phyloP scores from a whole-genome alignment of 2,329 filamentous ascomycete genomes.

The Trichoderma arundinaceum region DNA sequence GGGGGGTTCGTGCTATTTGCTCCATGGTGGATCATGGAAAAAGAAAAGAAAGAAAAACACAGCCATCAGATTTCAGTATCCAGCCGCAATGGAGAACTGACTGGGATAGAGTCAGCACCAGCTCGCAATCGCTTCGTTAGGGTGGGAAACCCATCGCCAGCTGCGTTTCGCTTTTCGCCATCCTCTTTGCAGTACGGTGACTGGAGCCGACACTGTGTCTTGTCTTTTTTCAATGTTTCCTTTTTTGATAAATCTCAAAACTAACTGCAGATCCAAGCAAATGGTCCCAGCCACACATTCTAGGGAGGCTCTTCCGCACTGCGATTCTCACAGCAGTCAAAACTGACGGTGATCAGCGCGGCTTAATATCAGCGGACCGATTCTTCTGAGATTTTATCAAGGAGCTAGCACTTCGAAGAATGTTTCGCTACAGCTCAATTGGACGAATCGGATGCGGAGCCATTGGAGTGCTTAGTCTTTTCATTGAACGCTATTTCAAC shows the following conservation, averaged over 20 bases:
- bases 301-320: not conserved
- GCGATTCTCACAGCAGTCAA: not conserved
- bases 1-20: not conserved
- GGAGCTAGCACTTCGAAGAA: not conserved
- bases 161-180: not conserved
- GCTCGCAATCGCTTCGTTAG: not conserved
- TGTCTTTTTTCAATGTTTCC: not conserved
- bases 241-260: not conserved
- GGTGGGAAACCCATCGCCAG: not conserved
- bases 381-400: not conserved
- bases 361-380: not conserved
- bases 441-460: slow-evolving; percentile 18
- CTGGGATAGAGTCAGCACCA: not conserved
- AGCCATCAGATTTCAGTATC: not conserved
- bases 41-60: not conserved
- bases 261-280: not conserved
- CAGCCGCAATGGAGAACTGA: not conserved
- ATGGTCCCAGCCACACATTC: not conserved
- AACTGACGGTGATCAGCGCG: not conserved
- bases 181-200: not conserved
- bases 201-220: not conserved
- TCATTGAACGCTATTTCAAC: not conserved
- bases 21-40: not conserved
- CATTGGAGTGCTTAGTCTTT: not conserved
- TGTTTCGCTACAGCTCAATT: not conserved